Conservation (phyloP, 1,139 yeast species). For the Maudiozyma humilis region DNA sequence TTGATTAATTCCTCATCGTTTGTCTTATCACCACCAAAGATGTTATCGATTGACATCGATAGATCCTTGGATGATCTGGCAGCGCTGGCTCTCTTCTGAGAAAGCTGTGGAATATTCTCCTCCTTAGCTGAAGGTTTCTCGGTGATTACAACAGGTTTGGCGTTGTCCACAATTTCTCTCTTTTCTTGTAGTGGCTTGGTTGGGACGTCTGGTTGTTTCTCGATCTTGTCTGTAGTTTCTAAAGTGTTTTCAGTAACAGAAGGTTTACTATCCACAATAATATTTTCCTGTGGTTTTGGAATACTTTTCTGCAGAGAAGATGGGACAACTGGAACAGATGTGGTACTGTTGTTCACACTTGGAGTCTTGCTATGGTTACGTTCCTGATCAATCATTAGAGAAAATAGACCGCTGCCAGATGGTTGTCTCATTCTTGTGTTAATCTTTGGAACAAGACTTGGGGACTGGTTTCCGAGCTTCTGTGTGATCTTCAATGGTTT, state of each 20-base stretch:
- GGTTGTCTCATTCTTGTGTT: conserved; percentile 20
- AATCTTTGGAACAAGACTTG: conserved; percentile 12
- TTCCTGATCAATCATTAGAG: conserved; percentile 20
- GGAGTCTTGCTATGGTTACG: conserved; percentile 5
- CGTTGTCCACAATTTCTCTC: no score
- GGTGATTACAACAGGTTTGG: background rate
- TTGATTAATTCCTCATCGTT: conserved; percentile 5
- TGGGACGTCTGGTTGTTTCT: background rate
- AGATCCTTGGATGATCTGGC: conserved; percentile 2
- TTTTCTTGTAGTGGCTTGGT: background rate
- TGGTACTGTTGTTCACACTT: background rate
- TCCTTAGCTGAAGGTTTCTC: no score
- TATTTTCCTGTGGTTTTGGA: background rate
- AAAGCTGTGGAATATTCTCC: background rate
- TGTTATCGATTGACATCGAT: conserved; percentile 5
- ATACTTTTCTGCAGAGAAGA: background rate
- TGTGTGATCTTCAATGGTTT: conserved; percentile 33
- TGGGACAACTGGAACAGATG: background rate
- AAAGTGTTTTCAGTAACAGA: background rate
- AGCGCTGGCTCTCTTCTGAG: background rate
- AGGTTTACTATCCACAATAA: background rate
- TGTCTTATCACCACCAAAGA: conserved; percentile 5
- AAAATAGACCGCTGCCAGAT: conserved; percentile 27
- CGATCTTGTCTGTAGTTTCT: background rate
- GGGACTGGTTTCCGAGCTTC: conserved; percentile 19